Conservation (phyloP, 495 filamentous ascomycete genomes). For the Bathelium albidoporum region DNA sequence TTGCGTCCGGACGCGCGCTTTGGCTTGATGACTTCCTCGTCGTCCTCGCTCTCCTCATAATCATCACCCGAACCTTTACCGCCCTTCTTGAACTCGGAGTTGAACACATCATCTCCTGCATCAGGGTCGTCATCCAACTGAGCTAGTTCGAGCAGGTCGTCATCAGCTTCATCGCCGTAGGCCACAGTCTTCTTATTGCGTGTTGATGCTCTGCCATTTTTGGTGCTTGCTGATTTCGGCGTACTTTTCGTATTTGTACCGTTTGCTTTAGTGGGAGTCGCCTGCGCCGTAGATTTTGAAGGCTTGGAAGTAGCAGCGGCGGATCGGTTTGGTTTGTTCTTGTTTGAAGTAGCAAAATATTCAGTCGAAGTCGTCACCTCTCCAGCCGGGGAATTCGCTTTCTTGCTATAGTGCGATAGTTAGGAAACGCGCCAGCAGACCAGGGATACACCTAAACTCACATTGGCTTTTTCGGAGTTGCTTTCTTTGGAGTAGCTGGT, state of each 20-base stretch:
- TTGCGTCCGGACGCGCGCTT: conserved; percentile 13
- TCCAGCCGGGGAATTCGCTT: conserved; percentile 19
- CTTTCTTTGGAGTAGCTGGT: conserved; percentile 23
- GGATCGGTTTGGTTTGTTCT: conserved; percentile 33
- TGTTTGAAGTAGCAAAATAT: conserved; percentile 29
- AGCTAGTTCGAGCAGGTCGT: conserved; percentile 20
- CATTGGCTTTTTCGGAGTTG: conserved; percentile 25
- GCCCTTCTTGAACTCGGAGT: conserved; percentile 22
- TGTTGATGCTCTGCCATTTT: conserved; percentile 7
- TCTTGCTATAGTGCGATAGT: conserved; percentile 11
- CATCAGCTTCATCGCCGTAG: conserved; percentile 27
- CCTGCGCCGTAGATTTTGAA: conserved; percentile 14
- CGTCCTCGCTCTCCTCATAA: conserved; percentile 25
- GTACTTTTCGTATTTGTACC: conserved; percentile 13
- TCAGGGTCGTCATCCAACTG: conserved; percentile 16
- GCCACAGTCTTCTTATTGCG: conserved; percentile 18
- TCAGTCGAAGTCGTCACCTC: conserved; percentile 29
- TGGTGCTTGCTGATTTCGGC: conserved; percentile 3
- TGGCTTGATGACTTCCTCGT: conserved; percentile 22
- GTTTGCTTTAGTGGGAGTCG: conserved; percentile 25
- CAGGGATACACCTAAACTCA: conserved; percentile 3
- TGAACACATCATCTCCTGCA: conserved; percentile 23
- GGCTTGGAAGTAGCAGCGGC: conserved; percentile 22
- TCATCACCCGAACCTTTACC: conserved; percentile 25
- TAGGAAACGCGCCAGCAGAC: background rate